phyloP scores from a whole-genome alignment of 768 basidiomycete genomes.

The Leccinum subtestaceum region DNA sequence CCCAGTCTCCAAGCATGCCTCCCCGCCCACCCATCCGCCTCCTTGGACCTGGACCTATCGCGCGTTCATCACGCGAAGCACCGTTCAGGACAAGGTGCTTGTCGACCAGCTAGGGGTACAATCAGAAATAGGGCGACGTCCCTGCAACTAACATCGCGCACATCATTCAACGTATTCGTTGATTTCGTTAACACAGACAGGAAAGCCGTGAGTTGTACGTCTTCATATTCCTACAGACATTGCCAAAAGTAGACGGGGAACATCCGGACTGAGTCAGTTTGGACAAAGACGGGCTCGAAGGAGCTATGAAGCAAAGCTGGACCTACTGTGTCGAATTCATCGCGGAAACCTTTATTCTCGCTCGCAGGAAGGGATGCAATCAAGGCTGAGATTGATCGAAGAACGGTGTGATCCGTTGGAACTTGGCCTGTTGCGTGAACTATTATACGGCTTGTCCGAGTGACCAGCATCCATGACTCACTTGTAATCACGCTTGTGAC shows the following conservation, averaged over 20 bases:
- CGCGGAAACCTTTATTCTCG: slow-evolving; percentile 75
- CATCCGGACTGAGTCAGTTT: background rate
- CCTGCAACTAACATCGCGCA: slow-evolving; percentile 39
- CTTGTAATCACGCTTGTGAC: slow-evolving; percentile 74
- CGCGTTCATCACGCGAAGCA: slow-evolving; percentile 49
- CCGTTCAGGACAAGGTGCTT: slow-evolving; percentile 67
- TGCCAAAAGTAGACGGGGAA: slow-evolving; percentile 1
- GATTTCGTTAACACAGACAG: slow-evolving; percentile 87
- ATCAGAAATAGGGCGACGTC: slow-evolving; percentile 4
- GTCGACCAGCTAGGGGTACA: slow-evolving; percentile 60
- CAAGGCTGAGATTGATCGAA: slow-evolving; percentile 83
- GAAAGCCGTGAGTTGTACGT: slow-evolving; percentile 90
- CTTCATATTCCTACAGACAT: slow-evolving; percentile 79
- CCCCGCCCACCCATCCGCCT: slow-evolving; percentile 51
- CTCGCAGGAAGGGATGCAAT: slow-evolving; percentile 87
- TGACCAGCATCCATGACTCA: slow-evolving; percentile 30
- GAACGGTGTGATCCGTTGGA: slow-evolving; percentile 71
- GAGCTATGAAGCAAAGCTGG: background rate
- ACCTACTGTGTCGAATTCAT: slow-evolving; percentile 85
- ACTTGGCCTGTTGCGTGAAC: slow-evolving; percentile 52
- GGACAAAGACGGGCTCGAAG: background rate
- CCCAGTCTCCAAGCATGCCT: slow-evolving; percentile 52
- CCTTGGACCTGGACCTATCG: slow-evolving; percentile 43
- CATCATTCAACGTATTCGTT: slow-evolving; percentile 84
- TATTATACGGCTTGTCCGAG: background rate